Percentiles rank a stretch among this genome's conserved stretches.
Evolutionary conservation across 2,329 filamentous ascomycete species (phyloP).

Genomic region (Hymenoscyphus occultus): DNA sequence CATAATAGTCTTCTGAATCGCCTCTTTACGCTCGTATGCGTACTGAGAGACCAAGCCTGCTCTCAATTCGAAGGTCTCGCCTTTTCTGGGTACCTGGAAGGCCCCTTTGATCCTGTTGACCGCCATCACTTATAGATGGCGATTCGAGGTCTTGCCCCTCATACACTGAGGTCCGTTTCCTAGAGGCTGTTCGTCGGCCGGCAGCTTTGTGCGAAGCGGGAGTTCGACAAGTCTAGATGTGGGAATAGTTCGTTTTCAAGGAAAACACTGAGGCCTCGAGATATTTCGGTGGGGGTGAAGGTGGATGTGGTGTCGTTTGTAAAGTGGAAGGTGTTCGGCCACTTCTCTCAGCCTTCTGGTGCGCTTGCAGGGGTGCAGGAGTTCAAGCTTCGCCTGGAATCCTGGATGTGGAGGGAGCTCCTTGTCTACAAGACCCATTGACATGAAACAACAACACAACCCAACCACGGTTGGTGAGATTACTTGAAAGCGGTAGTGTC

Average conservation of each 20-base stretch:
- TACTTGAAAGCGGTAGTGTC: background rate
- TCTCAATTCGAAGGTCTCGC: constrained; percentile 96
- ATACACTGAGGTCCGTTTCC: constrained; percentile 32
- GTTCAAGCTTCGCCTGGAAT: constrained; percentile 5
- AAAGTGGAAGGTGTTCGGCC: background rate
- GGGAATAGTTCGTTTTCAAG: background rate
- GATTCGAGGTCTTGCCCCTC: constrained; percentile 39
- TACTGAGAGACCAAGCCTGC: constrained; percentile 97
- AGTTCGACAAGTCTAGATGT: constrained; percentile 9
- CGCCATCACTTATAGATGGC: constrained; percentile 62
- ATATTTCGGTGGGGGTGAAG: constrained; percentile 1
- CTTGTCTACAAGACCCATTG: background rate
- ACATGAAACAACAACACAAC: constrained; percentile 5
- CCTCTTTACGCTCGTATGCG: constrained; percentile 98
- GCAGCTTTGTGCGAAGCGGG: constrained; percentile 24
- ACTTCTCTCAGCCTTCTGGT: constrained; percentile 26
- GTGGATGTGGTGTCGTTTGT: constrained; percentile 1
- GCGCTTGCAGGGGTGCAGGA: constrained; percentile 7
- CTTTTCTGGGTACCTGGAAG: constrained; percentile 89
- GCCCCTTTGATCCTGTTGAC: constrained; percentile 95
- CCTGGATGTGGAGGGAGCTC: background rate
- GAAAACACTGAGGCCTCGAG: background rate
- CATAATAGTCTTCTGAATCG: constrained; percentile 99
- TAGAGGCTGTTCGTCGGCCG: constrained; percentile 23
- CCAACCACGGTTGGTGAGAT: background rate